A percentile compares a stretch with the other conserved stretches of the same genome.
These are phyloP conservation scores for Botrytis galanthina DNA, from an alignment of 2,329 filamentous ascomycete genomes.

Conservation along the genomic window DNA sequence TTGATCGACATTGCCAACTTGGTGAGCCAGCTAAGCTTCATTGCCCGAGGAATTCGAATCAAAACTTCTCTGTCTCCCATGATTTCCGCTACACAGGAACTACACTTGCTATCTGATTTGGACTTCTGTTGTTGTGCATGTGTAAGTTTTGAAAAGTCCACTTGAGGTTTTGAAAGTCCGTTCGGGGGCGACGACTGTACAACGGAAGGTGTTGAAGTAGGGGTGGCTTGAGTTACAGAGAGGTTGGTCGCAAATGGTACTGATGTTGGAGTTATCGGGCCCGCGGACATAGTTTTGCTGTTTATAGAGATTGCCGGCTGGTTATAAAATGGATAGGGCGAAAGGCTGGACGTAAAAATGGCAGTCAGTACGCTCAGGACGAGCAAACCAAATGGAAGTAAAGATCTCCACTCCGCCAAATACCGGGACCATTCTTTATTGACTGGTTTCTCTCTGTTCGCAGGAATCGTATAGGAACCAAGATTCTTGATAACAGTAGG, in stretches of 20 bases:
- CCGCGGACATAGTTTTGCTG: slow-evolving; percentile 35
- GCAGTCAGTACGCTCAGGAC: slow-evolving; percentile 31
- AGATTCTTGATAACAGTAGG: slow-evolving; percentile 21
- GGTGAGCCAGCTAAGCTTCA: slow-evolving; percentile 54
- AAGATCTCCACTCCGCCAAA: slow-evolving; percentile 30
- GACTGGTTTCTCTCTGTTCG: slow-evolving; percentile 30
- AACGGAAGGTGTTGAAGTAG: slow-evolving; percentile 37
- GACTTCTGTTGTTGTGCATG: slow-evolving; percentile 23
- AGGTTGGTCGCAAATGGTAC: slow-evolving; percentile 26
- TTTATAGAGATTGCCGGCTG: slow-evolving; percentile 36
- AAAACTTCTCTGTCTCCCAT: slow-evolving; percentile 51
- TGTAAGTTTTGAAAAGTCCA: slow-evolving; percentile 34
- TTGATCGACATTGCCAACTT: slow-evolving; percentile 57
- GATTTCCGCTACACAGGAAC: slow-evolving; percentile 48
- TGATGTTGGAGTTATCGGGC: slow-evolving; percentile 31
- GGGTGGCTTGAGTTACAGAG: slow-evolving; percentile 29
- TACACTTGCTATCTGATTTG: slow-evolving; percentile 31
- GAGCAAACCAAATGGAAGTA: slow-evolving; percentile 32
- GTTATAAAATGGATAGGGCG: slow-evolving; percentile 27
- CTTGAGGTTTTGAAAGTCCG: slow-evolving; percentile 45
- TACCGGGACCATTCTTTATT: slow-evolving; percentile 27
- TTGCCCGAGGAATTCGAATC: slow-evolving; percentile 51
- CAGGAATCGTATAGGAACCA: slow-evolving; percentile 16
- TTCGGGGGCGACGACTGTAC: slow-evolving; percentile 40
- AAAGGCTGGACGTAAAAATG: slow-evolving; percentile 26